These are phyloP conservation scores for Bjerkandera adusta DNA, from an alignment of 1,284 basidiomycete genomes.

Conservation along the genomic window DNA sequence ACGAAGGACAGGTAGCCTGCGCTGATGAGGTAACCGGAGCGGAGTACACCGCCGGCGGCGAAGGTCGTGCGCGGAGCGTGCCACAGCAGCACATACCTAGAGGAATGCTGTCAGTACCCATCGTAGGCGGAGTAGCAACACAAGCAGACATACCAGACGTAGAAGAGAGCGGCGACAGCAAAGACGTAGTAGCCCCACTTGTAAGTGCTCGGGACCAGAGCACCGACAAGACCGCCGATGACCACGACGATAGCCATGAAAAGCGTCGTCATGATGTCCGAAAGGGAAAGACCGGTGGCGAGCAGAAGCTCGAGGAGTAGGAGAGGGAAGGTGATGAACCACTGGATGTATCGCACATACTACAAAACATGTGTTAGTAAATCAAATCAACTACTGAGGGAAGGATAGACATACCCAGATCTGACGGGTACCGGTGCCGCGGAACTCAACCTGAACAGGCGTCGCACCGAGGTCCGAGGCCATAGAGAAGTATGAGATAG, in stretches of 20 bases:
- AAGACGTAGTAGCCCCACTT: conserved; percentile 52
- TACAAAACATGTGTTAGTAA: conserved; percentile 15
- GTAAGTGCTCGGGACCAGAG: conserved; percentile 47
- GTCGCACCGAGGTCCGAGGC: conserved; percentile 60
- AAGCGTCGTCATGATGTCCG: conserved; percentile 48
- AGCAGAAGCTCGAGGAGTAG: conserved; percentile 52
- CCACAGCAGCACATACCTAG: conserved; percentile 29
- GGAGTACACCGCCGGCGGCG: conserved; percentile 35
- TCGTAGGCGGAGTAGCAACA: conserved; percentile 24
- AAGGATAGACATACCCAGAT: conserved; percentile 44
- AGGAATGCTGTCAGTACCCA: not conserved
- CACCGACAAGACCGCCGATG: conserved; percentile 48
- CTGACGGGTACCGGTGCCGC: conserved; percentile 39
- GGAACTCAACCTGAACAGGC: conserved; percentile 47
- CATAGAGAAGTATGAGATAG: conserved; percentile 52
- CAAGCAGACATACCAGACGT: conserved; percentile 42
- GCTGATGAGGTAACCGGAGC: conserved; percentile 37
- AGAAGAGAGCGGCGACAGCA: conserved; percentile 43
- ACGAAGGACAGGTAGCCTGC: conserved; percentile 45
- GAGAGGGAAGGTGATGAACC: conserved; percentile 57
- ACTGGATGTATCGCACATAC: conserved; percentile 55
- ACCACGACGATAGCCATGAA: conserved; percentile 54
- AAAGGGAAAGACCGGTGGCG: conserved; percentile 49
- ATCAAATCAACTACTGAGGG: not conserved
- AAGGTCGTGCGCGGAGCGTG: conserved; percentile 32